Base-by-base conservation (phyloP, 148 eudicot genomes). In the Rhododendron molle region DNA sequence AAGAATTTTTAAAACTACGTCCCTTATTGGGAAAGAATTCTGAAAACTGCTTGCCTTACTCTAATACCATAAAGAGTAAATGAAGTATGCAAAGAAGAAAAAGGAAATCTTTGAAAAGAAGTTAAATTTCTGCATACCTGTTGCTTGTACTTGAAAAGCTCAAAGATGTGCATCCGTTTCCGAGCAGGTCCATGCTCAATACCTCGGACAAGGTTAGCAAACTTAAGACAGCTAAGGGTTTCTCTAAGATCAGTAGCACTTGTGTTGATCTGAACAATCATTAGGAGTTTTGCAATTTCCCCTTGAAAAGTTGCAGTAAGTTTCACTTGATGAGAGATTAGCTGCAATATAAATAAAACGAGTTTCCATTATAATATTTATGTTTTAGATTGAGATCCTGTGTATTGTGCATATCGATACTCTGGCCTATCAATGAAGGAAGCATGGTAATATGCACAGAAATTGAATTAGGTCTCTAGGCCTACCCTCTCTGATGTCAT, bases 201-300 rank as follows among this genome's bases (percentile, higher is more conserved):
- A 86, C 97, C 98, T 89, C 93, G 90, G 21, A 96, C 98, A 73
- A 96, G 93, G 60, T 90, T 96, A 21, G 99, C 99, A 87, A 96
- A 96, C 88, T 96, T 96, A 83, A 96, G 84, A 11, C 97, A n/a
- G n/a, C n/a, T n/a, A 96, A 96, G 84, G 67, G 98, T 95, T 89
- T 95, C 98, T 74, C 99, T 96, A 72, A 94, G 81, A 84, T 94
- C 98, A 46, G 94, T 83, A 26, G 83, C 69, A 83, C 86, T 89
- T 40, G 99, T 96, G 89, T 96, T 96, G 76, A 93, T 94, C 78
- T 96, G 99, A 81, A 95, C 99, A 82, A 95, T 95, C 98, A 95
- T 96, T 72, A 96, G 84, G 84, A 46, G 97, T 92, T 89, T 96
- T 96, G 90, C 99, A 96, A 88, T 96, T 97, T 76, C 99, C 98